Conservation (phyloP, 805 yeast species). For the Wickerhamiella lipophila region DNA sequence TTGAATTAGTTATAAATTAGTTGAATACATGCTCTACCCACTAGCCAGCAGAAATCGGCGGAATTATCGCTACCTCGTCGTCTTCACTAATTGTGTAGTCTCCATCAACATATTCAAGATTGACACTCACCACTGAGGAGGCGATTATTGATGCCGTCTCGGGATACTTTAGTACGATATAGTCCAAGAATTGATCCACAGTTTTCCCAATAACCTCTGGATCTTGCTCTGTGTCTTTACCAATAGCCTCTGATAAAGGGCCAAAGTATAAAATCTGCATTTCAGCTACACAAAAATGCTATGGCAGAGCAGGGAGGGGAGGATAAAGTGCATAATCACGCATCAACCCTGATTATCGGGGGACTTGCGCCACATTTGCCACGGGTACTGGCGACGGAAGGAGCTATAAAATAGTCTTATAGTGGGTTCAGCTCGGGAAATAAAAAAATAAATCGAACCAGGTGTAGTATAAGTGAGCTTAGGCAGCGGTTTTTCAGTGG, state of each 20-base stretch:
- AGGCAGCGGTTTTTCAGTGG: too few species aligned
- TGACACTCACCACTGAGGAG: slow-evolving; percentile 21
- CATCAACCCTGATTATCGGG: background rate
- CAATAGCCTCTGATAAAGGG: slow-evolving; percentile 20
- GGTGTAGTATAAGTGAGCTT: too few species aligned
- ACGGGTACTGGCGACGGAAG: background rate
- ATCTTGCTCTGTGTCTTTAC: slow-evolving; percentile 6
- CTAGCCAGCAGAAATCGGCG: slow-evolving; percentile 26
- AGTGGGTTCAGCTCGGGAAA: background rate
- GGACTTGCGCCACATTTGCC: slow-evolving; percentile 5
- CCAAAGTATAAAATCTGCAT: slow-evolving; percentile 22
- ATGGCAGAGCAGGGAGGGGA: background rate
- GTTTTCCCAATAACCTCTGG: background rate
- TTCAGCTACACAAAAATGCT: background rate
- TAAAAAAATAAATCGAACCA: background rate
- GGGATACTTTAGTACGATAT: slow-evolving; percentile 15
- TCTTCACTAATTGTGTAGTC: slow-evolving; percentile 7
- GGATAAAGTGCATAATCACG: slow-evolving; percentile 5
- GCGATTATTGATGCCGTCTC: slow-evolving; percentile 14
- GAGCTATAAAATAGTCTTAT: background rate
- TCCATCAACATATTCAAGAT: slow-evolving; percentile 19
- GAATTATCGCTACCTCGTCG: slow-evolving; percentile 24
- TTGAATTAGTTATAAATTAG: too few species aligned
- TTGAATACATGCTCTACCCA: too few species aligned
- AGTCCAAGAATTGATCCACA: slow-evolving; percentile 10